Percentiles rank a stretch among this genome's conserved stretches.
Evolutionary conservation across 345 rosid species (phyloP).

Genomic region (Pugionium dolabratum): DNA sequence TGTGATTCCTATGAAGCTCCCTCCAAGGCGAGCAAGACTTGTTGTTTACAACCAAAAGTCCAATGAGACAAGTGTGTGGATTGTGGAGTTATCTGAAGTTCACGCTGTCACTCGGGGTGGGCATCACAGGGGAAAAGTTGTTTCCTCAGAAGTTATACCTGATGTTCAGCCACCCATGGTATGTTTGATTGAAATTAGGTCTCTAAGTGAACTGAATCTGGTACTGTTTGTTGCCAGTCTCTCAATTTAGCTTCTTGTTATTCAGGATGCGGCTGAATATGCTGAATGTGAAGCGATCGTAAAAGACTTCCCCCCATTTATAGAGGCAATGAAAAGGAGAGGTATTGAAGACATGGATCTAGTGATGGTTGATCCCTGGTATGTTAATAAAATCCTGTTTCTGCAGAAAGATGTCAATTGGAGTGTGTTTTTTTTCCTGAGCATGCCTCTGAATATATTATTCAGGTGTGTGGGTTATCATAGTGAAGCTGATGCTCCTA

Average conservation of each 20-base stretch:
- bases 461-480: conserved; percentile 85
- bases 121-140: conserved; percentile 89
- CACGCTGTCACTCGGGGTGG: conserved; percentile 94
- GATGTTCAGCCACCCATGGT: conserved; percentile 98
- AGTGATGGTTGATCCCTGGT: conserved; percentile 92
- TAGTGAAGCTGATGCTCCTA: conserved; percentile 80
- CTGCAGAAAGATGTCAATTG: no score
- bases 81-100: conserved; percentile 83
- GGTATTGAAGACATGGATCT: conserved; percentile 95
- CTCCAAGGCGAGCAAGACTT: conserved; percentile 84
- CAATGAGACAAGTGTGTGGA: conserved; percentile 81
- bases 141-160: conserved; percentile 68
- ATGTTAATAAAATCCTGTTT: conserved; percentile 16
- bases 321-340: conserved; percentile 88
- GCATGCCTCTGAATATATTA: conserved; percentile 11
- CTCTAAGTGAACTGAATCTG: no score
- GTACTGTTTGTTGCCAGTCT: no score
- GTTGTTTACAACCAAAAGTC: conserved; percentile 79
- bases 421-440: no score
- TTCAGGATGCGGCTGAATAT: conserved; percentile 79
- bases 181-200: conserved; percentile 18
- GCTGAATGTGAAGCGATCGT: conserved; percentile 94
- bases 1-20: conserved; percentile 79
- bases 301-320: conserved; percentile 73
- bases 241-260: background rate